phyloP scores from a whole-genome alignment of 441 rosid species.

The Syzygium malaccense region DNA sequence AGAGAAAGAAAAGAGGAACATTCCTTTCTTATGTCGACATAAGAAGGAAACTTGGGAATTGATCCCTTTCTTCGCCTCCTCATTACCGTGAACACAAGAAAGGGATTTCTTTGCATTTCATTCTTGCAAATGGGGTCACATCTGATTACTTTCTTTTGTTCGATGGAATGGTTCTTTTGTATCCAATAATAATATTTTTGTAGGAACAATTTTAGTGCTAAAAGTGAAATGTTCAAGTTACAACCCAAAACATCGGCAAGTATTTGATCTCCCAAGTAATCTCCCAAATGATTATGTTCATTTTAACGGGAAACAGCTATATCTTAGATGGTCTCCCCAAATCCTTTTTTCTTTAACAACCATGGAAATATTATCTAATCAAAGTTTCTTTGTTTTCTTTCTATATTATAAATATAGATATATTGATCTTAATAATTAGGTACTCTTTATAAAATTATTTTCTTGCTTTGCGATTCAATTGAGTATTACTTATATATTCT shows the following conservation, averaged over 20 bases:
- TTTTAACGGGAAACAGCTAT: neutral
- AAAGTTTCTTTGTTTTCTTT: neutral
- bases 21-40: neutral
- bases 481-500: neutral
- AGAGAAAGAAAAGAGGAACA: neutral
- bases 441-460: neutral
- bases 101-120: neutral
- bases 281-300: rapidly evolving
- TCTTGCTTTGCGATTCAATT: neutral
- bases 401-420: neutral
- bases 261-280: neutral
- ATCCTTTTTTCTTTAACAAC: neutral
- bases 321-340: neutral
- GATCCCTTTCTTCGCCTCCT: neutral
- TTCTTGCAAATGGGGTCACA: neutral
- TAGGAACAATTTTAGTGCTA: neutral
- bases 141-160: neutral
- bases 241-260: neutral
- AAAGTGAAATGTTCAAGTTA: neutral
- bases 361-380: neutral
- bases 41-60: neutral
- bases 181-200: neutral
- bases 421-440: neutral
- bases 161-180: neutral
- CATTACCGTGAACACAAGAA: neutral